A percentile compares a stretch with the other conserved stretches of the same genome.
Conservation (phyloP, 768 basidiomycete species). For the Auricularia sp. region DNA sequence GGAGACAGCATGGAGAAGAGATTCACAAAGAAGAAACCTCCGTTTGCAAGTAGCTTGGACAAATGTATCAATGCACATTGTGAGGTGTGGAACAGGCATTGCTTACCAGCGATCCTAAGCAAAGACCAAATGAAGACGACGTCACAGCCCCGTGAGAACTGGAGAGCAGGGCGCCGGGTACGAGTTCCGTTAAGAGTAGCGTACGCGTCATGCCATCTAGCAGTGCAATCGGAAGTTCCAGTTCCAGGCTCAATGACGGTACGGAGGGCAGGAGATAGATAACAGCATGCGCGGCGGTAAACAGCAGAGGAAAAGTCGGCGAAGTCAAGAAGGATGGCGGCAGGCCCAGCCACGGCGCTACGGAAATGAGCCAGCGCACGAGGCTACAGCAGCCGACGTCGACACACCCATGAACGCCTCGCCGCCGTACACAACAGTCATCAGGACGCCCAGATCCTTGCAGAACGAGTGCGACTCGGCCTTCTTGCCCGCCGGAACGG, state of each 20-base stretch:
- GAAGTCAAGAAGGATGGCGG: constrained; percentile 78
- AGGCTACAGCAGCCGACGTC: neutral
- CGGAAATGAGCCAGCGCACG: neutral
- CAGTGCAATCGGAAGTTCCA: constrained; percentile 63
- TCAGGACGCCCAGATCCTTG: constrained; percentile 45
- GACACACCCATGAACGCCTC: constrained; percentile 56
- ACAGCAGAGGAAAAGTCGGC: constrained; percentile 54
- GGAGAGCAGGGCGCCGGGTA: constrained; percentile 55
- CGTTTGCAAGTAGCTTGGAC: constrained; percentile 57
- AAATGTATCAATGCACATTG: neutral
- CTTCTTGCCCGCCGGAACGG: constrained; percentile 29
- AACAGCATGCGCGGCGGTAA: constrained; percentile 48
- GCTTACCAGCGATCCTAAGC: constrained; percentile 63
- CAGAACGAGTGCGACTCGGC: constrained; percentile 36
- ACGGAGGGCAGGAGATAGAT: constrained; percentile 51
- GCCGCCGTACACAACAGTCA: constrained; percentile 71
- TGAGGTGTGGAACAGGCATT: neutral
- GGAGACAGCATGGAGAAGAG: constrained; percentile 69
- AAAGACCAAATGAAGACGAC: constrained; percentile 65
- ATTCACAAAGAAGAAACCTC: constrained; percentile 72
- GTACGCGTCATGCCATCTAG: constrained; percentile 75
- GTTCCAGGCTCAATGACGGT: constrained; percentile 39
- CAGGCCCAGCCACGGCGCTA: constrained; percentile 53
- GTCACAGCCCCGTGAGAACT: constrained; percentile 43
- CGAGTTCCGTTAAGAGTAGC: constrained; percentile 65